Conservation (phyloP, 163 green algal species). For the Prototheca stagnorum region DNA sequence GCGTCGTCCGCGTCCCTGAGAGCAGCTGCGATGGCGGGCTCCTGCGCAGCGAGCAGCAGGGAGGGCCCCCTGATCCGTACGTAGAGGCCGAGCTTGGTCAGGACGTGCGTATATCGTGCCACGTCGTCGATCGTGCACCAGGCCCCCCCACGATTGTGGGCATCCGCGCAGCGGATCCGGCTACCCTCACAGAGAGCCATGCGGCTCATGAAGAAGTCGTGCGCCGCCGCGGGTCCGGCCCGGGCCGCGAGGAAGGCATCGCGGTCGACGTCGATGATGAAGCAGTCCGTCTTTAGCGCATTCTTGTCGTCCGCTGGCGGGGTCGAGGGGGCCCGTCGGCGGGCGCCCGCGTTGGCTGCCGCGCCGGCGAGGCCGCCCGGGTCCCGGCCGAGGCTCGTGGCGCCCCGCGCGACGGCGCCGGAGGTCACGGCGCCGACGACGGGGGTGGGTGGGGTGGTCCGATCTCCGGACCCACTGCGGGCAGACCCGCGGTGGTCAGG, state of each 20-base stretch:
- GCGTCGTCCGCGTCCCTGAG: too few relatives aligned
- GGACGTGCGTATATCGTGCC: slow-evolving; percentile 8
- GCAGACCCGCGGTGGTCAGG: too few relatives aligned
- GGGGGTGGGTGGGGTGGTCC: too few relatives aligned
- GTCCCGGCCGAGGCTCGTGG: too few relatives aligned
- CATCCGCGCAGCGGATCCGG: slow-evolving; percentile 13
- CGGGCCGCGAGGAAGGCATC: slow-evolving; percentile 30
- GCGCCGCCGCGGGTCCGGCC: slow-evolving; percentile 3
- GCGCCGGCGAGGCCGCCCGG: too few relatives aligned
- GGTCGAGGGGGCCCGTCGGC: neutral
- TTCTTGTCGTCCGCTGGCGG: slow-evolving; percentile 5
- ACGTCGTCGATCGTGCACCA: slow-evolving; percentile 21
- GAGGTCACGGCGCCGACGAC: too few relatives aligned
- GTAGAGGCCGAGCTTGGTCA: slow-evolving; percentile 20
- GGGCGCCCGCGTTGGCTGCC: too few relatives aligned
- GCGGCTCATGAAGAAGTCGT: slow-evolving; percentile 24
- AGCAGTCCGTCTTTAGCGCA: too few relatives aligned
- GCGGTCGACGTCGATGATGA: slow-evolving; percentile 30
- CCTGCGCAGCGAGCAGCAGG: slow-evolving; percentile 10
- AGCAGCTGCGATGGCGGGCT: slow-evolving; percentile 12
- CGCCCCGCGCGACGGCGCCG: neutral
- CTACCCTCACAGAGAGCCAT: slow-evolving; percentile 29
- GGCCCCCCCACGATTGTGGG: neutral
- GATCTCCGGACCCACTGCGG: too few relatives aligned
- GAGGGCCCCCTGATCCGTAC: slow-evolving; percentile 5